Evolutionary conservation across 768 basidiomycete genomes (phyloP), one percentile per base, ranked within the genome.

Genomic region (Lyophyllum shimeji): DNA sequence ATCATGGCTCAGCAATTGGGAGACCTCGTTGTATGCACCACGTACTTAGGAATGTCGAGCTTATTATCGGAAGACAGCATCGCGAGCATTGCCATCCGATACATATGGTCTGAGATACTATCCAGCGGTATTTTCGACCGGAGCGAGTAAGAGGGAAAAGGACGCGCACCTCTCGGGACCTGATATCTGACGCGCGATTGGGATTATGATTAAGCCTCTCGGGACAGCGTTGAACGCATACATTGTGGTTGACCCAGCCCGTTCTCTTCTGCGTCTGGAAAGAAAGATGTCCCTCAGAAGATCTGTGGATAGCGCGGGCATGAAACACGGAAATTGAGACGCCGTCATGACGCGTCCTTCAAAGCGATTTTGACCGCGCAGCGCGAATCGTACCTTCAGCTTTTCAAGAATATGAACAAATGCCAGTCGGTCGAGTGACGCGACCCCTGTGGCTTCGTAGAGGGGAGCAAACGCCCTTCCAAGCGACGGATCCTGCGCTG

Each of bases 21-120:
- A 11, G 6, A 3, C 6, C 3, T 15, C 5, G n/a, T 2, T 13
- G 17, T 17, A 31, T 17, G 7, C 23, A 5, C 20, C 20, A 52
- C 31, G 50, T 57, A 92, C 92, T 88, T 89, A 63, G 89, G 69
- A 24, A 90, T 70, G 68, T 92, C 89, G 7, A 93, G 79, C 0
- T 76, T 78, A n/a, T 72, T 49, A 64, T 92, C 92, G 0, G 92
- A 86, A 5, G 84, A 82, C 57, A 93, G 89, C 84, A 99, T 87
- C 3, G 94, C 87, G 42, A 98, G 80, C n/a, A 98, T 69, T 1
- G 93, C 89, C 96, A 99, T 98, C 46, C 96, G 79, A 68, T 94
- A 92, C 96, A 97, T 98, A 65, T 98, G 95, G 70, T 98, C 96
- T 7, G 93, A 87, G 59, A 98, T 95, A 60, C 90, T 93, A 57